Conservation (phyloP, 1,284 basidiomycete genomes). For the Moniliella sp. region DNA sequence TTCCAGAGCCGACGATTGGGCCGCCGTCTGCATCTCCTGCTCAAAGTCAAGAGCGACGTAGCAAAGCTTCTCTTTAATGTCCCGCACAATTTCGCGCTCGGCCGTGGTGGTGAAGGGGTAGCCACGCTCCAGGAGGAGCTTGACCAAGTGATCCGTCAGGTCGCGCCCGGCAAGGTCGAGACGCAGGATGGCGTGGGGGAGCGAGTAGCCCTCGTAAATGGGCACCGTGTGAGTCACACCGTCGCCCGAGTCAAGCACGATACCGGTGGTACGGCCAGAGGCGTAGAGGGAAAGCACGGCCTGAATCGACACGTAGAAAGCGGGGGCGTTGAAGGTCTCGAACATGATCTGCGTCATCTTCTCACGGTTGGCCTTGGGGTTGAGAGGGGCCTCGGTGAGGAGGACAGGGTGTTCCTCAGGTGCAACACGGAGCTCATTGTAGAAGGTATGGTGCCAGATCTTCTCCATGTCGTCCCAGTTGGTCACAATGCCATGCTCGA, state of each 20-base stretch:
- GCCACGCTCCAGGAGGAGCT: slow-evolving; percentile 78
- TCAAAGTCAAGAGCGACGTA: slow-evolving; percentile 92
- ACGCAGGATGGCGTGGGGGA: slow-evolving; percentile 81
- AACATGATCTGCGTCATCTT: slow-evolving; percentile 97
- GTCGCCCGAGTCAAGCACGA: slow-evolving; percentile 78
- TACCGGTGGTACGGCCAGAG: slow-evolving; percentile 74
- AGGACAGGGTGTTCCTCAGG: slow-evolving; percentile 75
- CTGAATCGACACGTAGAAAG: slow-evolving; percentile 81
- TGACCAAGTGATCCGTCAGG: slow-evolving; percentile 69
- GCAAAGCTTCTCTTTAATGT: slow-evolving; percentile 96
- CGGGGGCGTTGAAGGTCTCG: slow-evolving; percentile 81
- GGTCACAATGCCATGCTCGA: slow-evolving; percentile 54
- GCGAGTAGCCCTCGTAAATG: slow-evolving; percentile 83
- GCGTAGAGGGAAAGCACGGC: slow-evolving; percentile 78
- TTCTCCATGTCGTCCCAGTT: slow-evolving; percentile 40
- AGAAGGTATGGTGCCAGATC: slow-evolving; percentile 35
- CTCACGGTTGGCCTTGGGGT: slow-evolving; percentile 81
- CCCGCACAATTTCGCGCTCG: slow-evolving; percentile 83
- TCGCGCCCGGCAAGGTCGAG: slow-evolving; percentile 87
- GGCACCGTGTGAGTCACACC: slow-evolving; percentile 82
- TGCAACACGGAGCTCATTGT: slow-evolving; percentile 39
- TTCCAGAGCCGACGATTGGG: slow-evolving; percentile 71
- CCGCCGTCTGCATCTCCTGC: slow-evolving; percentile 78
- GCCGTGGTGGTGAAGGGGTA: slow-evolving; percentile 80
- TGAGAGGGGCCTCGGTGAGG: slow-evolving; percentile 78